Evolutionary conservation across 1,284 basidiomycete species (phyloP).

Genomic region (Neonothopanus nambi): DNA sequence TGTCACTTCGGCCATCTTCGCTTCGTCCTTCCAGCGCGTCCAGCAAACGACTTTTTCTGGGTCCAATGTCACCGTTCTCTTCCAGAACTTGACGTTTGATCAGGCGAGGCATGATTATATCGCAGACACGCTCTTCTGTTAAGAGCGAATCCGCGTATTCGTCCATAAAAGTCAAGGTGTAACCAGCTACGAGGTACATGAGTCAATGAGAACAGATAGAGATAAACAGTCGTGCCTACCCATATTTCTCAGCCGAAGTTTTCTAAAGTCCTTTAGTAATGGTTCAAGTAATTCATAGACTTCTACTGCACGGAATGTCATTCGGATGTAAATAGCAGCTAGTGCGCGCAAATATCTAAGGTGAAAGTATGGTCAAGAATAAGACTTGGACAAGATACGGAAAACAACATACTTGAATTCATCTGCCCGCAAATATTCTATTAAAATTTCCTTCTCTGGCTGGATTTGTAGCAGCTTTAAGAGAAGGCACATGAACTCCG

Average conservation of each 20-base stretch:
- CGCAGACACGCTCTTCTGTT: conserved; percentile 90
- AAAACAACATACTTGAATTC: conserved; percentile 90
- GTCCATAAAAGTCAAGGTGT: conserved; percentile 86
- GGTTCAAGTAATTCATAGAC: conserved; percentile 95
- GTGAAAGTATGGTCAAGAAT: background rate
- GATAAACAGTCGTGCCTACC: conserved; percentile 47
- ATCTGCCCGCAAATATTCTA: conserved; percentile 93
- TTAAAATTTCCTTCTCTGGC: conserved; percentile 93
- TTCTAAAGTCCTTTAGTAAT: conserved; percentile 90
- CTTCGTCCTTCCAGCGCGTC: conserved; percentile 78
- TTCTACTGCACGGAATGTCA: conserved; percentile 89
- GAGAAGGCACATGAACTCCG: conserved; percentile 88
- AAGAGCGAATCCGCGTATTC: conserved; percentile 89
- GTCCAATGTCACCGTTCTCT: conserved; percentile 87
- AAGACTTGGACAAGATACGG: background rate
- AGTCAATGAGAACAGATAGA: background rate
- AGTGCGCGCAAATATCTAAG: conserved; percentile 91
- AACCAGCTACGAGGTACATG: conserved; percentile 59
- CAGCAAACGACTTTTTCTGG: conserved; percentile 77
- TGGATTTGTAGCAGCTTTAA: conserved; percentile 96
- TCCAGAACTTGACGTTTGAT: conserved; percentile 87
- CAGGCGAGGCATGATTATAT: conserved; percentile 92
- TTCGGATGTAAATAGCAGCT: conserved; percentile 91
- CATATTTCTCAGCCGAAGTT: conserved; percentile 81
- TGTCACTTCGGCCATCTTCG: conserved; percentile 44